Evolutionary conservation across 352 stramenopile genomes (phyloP), one percentile per base, ranked within the genome.

Genomic region (Phytophthora fragariae): DNA sequence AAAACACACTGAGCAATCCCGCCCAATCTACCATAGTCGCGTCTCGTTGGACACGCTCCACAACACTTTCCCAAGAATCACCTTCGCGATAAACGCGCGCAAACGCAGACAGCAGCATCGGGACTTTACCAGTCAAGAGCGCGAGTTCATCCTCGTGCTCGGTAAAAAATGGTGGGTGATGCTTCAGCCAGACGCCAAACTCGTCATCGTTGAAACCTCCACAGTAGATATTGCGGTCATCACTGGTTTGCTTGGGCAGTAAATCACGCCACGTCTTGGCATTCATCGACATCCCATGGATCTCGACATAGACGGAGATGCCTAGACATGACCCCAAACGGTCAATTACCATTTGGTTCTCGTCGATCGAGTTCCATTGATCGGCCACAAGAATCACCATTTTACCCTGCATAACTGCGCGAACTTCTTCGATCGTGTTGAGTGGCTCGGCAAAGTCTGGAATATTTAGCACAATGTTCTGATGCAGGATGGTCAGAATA

Each of bases 301-400:
- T 31, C 19, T 55, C 4, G 19, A 55, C 49, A 55, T 11, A 55
- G 9, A 31, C 5, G 7, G 19, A 55, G 5, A 8, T 55, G 9
- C 49, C 49, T 9, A 55, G 9, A 55, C 17, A 55, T 9, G 49
- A 55, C 12, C 12, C 7, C 49, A 55, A 55, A 33, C 19, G 17
- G 1, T 55, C 21, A 17, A 17, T 9, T 55, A n/a, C 19, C 49
- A 10, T 31, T 55, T 15, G n/a, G 7, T n/a, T 35, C 19, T 41
- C 19, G 29, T 55, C 49, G 19, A 55, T 55, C 49, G 49, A 55
- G 19, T 55, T 55, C 49, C n/a, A 55, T 31, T 55, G 49, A 19
- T 55, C 49, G 49, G 49, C 49, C 19, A 55, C 49, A 55, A 55
- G 49, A 55, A 55, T 55, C 49, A 55, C 49, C n/a, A 14, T 55